Evolutionary conservation across 2,329 filamentous ascomycete genomes (phyloP).

Genomic region (Polytolypa hystricis): DNA sequence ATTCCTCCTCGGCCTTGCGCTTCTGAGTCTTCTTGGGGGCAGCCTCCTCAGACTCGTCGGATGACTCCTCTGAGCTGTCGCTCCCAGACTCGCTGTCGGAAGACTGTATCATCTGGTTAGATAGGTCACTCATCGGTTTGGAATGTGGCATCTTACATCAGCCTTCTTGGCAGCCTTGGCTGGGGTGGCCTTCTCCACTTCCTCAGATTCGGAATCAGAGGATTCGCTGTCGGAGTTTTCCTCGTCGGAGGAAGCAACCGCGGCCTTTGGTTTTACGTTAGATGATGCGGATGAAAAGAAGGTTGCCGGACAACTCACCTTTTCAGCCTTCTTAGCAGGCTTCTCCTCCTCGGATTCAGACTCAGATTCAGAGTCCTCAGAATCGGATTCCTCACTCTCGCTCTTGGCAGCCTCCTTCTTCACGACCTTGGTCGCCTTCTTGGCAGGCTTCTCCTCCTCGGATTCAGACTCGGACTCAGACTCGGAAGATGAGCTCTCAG

Average conservation of each 20-base stretch:
- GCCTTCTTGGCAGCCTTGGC: slow-evolving; percentile 21
- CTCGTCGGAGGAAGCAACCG: slow-evolving; percentile 6
- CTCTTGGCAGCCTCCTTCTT: slow-evolving; percentile 15
- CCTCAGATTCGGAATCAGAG: slow-evolving; percentile 9
- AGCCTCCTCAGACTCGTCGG: slow-evolving; percentile 19
- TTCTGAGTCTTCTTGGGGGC: slow-evolving; percentile 24
- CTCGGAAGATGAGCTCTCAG: slow-evolving; percentile 17
- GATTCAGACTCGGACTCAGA: slow-evolving; percentile 21
- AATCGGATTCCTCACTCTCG: slow-evolving; percentile 16
- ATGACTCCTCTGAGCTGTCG: slow-evolving; percentile 14
- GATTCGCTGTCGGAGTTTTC: slow-evolving; percentile 10
- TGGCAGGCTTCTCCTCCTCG: slow-evolving; percentile 16
- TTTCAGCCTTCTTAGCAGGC: slow-evolving; percentile 12
- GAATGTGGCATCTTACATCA: too few relatives aligned
- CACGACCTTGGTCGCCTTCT: slow-evolving; percentile 14
- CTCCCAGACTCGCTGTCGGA: slow-evolving; percentile 15
- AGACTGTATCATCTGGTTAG: too few relatives aligned
- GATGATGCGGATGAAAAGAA: background rate
- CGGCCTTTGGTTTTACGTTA: background rate
- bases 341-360: slow-evolving; percentile 18
- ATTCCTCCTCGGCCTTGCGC: slow-evolving; percentile 39
- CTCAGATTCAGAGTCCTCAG: slow-evolving; percentile 16
- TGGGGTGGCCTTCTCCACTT: slow-evolving; percentile 11
- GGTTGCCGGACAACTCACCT: slow-evolving; percentile 5
- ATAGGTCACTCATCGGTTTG: too few relatives aligned